Percentiles rank a stretch among this genome's conserved stretches.
Evolutionary conservation across 176 grass and related monocot genomes (phyloP).

Genomic region (Thalia dealbata): DNA sequence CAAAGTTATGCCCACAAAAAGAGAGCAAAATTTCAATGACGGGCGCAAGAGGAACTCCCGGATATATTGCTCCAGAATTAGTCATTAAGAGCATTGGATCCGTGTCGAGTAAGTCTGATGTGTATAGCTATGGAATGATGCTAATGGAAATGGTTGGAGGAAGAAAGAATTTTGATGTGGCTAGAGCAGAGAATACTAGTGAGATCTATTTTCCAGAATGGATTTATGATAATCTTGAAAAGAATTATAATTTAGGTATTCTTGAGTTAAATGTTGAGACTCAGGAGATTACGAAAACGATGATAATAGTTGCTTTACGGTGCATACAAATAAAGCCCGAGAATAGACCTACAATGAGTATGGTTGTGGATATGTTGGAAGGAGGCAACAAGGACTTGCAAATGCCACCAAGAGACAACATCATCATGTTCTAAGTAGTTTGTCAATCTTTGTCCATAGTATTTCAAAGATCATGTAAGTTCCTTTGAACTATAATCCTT

Average conservation of each 20-base stretch:
- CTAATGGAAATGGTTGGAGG: conserved; percentile 40
- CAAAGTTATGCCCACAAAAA: conserved; percentile 29
- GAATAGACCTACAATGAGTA: conserved; percentile 34
- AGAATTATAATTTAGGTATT: conserved; percentile 15
- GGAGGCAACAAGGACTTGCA: conserved; percentile 12
- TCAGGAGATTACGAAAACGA: conserved; percentile 29
- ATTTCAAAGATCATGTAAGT: too few species aligned
- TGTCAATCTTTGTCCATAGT: too few species aligned
- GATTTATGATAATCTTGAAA: conserved; percentile 47
- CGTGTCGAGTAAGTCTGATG: conserved; percentile 34
- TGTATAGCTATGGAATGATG: conserved; percentile 56
- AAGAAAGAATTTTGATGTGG: conserved; percentile 18
- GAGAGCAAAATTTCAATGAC: conserved; percentile 15
- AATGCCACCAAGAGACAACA: conserved; percentile 7
- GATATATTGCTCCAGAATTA: conserved; percentile 48
- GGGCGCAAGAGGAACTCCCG: conserved; percentile 16
- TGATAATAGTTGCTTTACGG: conserved; percentile 44
- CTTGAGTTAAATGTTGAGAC: conserved; percentile 26
- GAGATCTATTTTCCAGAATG: conserved; percentile 45
- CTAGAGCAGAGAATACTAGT: conserved; percentile 2
- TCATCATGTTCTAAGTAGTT: too few species aligned
- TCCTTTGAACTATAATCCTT: too few species aligned
- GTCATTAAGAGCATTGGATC: conserved; percentile 34
- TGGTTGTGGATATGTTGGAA: conserved; percentile 45
- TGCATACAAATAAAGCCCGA: conserved; percentile 34